Evolutionary conservation across 306 rosid genomes (phyloP).

Genomic region (Trichosanthes truncata): DNA sequence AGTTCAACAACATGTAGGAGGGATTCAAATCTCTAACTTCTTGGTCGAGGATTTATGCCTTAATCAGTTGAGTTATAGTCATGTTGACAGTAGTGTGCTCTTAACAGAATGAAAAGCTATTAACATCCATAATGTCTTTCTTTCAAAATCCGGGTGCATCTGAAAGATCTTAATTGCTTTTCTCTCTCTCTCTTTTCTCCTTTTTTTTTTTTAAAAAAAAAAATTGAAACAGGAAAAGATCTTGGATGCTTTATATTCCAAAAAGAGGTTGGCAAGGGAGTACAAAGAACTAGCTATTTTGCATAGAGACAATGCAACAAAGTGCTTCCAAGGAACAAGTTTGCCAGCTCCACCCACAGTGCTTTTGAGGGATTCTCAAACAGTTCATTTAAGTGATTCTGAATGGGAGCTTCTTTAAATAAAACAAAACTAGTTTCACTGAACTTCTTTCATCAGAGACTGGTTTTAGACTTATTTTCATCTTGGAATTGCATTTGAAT

Average conservation of each 20-base stretch:
- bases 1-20: no score
- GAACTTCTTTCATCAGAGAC: slow-evolving; percentile 15
- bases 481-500: neutral
- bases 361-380: slow-evolving; percentile 14
- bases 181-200: neutral
- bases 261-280: slow-evolving; percentile 55
- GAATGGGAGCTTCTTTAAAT: slow-evolving; percentile 79
- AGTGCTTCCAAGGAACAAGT: slow-evolving; percentile 21
- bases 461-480: neutral
- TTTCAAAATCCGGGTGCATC: neutral
- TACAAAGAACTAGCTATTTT: slow-evolving; percentile 70
- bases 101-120: neutral
- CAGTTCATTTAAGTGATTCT: slow-evolving; percentile 32
- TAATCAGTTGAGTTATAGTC: no score
- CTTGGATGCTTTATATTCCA: slow-evolving; percentile 46
- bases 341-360: neutral
- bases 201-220: neutral
- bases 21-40: no score
- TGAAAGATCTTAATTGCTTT: neutral
- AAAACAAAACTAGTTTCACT: slow-evolving; percentile 9
- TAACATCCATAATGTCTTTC: neutral
- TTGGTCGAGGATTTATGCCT: neutral
- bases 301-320: slow-evolving; percentile 42
- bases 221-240: slow-evolving; percentile 38
- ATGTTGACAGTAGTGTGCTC: neutral